Evolutionary conservation across 257 asterid species (phyloP), one percentile per base, ranked within the genome.

Genomic region (Rubia yunnanensis): DNA sequence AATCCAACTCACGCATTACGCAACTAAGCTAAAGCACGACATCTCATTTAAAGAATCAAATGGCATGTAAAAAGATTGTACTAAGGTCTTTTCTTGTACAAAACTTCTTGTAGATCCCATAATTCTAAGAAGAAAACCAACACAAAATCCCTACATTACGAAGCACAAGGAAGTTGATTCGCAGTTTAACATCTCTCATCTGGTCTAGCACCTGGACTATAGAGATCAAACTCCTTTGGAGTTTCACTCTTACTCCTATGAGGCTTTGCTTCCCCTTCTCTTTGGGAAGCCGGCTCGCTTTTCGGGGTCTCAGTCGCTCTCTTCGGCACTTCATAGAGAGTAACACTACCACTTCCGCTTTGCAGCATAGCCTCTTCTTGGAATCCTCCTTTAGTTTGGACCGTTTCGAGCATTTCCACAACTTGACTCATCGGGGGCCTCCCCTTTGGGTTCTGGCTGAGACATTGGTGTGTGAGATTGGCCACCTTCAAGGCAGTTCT

Each of bases 401-500:
- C 81, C 28, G 88, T 81, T 71, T 87, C 96, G 4, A 92, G 96
- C 63, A 87, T 84, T 74, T 89, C 96, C 14, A 92, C 88, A 27
- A 87, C 97, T 65, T 87, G 94, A 53, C 84, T 84, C 94, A 92
- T 92, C 6, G 75, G 77, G 23, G 99, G 99, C 80, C 99, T 76
- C 14, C 96, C 92, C 74, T 79, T 89, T 0, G 99, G 95, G 81
- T 89, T 89, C 71, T 89, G 97, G 78, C 96, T 92, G 56, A 92
- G 96, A 60, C 99, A 89, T 64, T 82, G 94, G 66, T 86, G 86
- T n/a, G 95, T 85, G 36, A 92, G 84, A 64, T 82, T 82, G 46
- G 99, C 95, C 72, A 89, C 96, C 77, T 87, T 89, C 73, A 77
- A 73, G 5, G 86, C 92, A 46, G 72, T 66, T 74, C 82, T 83